These are phyloP conservation scores for Setaria italica DNA, from an alignment of 202 grass and related monocot genomes.

Conservation along the genomic window DNA sequence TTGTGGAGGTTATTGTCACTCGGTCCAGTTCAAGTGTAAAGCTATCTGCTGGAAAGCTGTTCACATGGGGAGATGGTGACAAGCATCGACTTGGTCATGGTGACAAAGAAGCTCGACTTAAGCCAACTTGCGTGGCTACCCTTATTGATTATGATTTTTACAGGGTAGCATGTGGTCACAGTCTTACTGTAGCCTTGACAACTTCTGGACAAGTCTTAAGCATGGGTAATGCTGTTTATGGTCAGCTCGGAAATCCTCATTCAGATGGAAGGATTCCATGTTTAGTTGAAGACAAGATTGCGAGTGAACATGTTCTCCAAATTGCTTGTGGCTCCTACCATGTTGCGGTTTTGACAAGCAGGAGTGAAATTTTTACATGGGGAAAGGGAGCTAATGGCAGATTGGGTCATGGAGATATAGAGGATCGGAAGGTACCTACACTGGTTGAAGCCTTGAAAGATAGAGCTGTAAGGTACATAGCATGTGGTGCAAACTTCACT, in stretches of 20 bases:
- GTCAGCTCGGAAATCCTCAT: conserved; percentile 82
- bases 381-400: conserved; percentile 95
- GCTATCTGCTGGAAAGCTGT: conserved; percentile 75
- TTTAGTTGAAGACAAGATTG: conserved; percentile 79
- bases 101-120: conserved; percentile 79
- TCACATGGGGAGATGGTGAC: conserved; percentile 99
- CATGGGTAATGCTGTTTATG: conserved; percentile 91
- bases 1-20: conserved; percentile 84
- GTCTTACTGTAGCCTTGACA: conserved; percentile 85
- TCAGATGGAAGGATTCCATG: conserved; percentile 84
- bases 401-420: conserved; percentile 93
- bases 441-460: conserved; percentile 84
- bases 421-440: conserved; percentile 83
- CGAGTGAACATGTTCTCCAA: conserved; percentile 71
- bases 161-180: conserved; percentile 85
- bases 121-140: conserved; percentile 87
- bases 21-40: conserved; percentile 58
- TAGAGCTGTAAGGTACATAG: conserved; percentile 76
- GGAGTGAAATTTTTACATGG: conserved; percentile 89
- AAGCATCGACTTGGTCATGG: conserved; percentile 90
- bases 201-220: conserved; percentile 83
- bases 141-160: conserved; percentile 91
- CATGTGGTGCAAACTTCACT: conserved; percentile 90
- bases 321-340: conserved; percentile 91
- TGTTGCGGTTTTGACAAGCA: conserved; percentile 77